Percentiles rank a stretch among this genome's conserved stretches.
These are phyloP conservation scores for Aspergillus baeticus DNA, from an alignment of 495 filamentous ascomycete species.

Conservation along the genomic window DNA sequence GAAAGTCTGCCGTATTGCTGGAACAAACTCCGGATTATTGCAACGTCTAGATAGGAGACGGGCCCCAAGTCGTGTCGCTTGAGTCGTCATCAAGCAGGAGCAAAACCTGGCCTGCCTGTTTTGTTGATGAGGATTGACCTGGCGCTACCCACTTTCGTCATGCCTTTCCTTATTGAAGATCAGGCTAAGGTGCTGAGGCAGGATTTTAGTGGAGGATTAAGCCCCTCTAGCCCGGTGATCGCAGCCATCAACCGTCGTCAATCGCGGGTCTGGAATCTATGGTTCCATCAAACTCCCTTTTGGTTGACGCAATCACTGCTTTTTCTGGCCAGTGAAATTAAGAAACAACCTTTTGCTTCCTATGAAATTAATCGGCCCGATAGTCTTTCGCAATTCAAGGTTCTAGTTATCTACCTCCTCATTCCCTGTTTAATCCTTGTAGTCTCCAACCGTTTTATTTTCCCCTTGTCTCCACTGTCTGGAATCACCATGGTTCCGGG, in stretches of 20 bases:
- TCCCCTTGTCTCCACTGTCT: slow-evolving; percentile 3
- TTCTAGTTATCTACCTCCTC: no score
- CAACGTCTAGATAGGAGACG: no score
- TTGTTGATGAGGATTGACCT: neutral
- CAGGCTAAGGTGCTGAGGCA: neutral
- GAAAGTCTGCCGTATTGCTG: no score
- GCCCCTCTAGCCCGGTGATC: neutral
- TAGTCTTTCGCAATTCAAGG: no score
- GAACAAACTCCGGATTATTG: no score
- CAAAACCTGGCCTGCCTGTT: no score
- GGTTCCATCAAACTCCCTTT: neutral
- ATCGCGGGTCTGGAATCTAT: neutral
- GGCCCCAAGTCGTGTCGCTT: no score
- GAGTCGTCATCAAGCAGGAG: no score
- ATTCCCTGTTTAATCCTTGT: neutral
- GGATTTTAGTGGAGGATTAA: neutral
- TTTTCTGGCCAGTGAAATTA: neutral
- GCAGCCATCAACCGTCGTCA: neutral
- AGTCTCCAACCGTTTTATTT: neutral
- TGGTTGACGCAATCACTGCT: slow-evolving; percentile 5
- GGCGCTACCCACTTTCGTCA: neutral
- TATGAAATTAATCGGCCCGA: neutral
- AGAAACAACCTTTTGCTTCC: neutral
- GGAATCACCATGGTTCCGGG: neutral
- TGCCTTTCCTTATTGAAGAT: neutral